Evolutionary conservation across 345 rosid species (phyloP).

Genomic region (Viola odorata): DNA sequence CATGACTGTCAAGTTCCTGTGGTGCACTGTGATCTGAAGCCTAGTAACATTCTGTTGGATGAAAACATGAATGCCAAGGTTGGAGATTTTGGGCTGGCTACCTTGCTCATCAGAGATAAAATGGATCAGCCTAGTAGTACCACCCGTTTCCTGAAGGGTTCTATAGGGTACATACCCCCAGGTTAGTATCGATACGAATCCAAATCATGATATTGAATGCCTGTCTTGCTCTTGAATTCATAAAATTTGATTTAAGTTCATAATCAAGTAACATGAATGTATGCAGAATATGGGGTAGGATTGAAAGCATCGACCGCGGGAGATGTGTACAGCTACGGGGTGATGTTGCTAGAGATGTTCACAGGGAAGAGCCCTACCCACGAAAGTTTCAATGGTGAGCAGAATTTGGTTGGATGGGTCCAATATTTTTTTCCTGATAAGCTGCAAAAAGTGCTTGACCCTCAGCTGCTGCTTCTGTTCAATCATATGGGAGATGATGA

Average conservation of each 20-base stretch:
- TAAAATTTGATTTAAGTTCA: neutral
- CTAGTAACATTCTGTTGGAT: conserved; percentile 35
- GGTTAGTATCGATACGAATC: conserved; percentile 20
- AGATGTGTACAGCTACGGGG: no score
- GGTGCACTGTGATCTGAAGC: conserved; percentile 55
- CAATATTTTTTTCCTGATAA: no score
- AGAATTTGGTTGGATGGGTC: no score
- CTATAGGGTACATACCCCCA: conserved; percentile 54
- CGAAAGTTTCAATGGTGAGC: no score
- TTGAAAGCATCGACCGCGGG: no score
- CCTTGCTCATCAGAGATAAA: conserved; percentile 20
- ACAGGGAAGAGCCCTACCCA: no score
- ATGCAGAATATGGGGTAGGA: no score
- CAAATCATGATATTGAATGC: no score
- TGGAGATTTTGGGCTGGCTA: conserved; percentile 52
- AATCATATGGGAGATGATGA: no score
- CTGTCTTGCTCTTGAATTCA: neutral
- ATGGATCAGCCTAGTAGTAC: conserved; percentile 26
- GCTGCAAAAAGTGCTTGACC: no score
- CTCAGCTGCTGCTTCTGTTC: no score
- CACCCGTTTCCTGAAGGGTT: conserved; percentile 36
- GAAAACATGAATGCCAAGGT: conserved; percentile 48
- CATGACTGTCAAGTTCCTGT: conserved; percentile 39
- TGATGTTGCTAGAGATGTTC: no score
- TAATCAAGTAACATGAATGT: neutral